Base-by-base conservation (phyloP, 129 eudicot genomes). In the Lactuca sativa region DNA sequence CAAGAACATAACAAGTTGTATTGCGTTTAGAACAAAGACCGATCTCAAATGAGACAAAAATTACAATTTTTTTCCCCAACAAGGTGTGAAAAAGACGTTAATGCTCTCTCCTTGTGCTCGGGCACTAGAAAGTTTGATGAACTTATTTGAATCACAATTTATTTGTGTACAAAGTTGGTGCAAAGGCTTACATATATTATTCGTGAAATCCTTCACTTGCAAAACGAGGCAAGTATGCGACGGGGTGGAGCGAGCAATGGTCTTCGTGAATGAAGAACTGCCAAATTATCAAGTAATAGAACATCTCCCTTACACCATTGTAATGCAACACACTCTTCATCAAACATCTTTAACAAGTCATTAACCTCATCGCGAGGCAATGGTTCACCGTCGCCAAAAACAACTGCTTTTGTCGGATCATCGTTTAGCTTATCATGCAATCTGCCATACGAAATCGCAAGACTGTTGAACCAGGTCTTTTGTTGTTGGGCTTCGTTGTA, bases 371-470 rank as follows among this genome's bases (percentile, higher is more conserved):
- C 67, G 38, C 76, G 82, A 7, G 96, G 90, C 60, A 86, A 64
- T 7, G 90, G 86, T 11, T 36, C 72, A 5, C 95, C 96, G 44
- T 90, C 88, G 6, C 96, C 96, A 48, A 82, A 86, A n/a, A 85
- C 83, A 4, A 90, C 93, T 21, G 84, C 82, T 71, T 86, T 65
- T 44, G 70, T 9, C n/a, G 70, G 93, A 67, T 86, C 86, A 68
- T 90, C 57, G 21, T 47, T 65, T 13, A 65, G 25, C 21, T 65
- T 25, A 65, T 65, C 57, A 7, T 25, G 47, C 17, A 47, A 1
- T 65, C 56, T 57, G 16, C 57, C 81, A n/a, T 86, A 89, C 15
- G 86, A 78, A 37, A 88, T 85, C 54, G 85, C 90, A 84, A 89
- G 67, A 75, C 74, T 65, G 62, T 89, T 89, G 76, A 89, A 89